Evolutionary conservation across 768 basidiomycete genomes (phyloP).

Genomic region (Rickenella mellea): DNA sequence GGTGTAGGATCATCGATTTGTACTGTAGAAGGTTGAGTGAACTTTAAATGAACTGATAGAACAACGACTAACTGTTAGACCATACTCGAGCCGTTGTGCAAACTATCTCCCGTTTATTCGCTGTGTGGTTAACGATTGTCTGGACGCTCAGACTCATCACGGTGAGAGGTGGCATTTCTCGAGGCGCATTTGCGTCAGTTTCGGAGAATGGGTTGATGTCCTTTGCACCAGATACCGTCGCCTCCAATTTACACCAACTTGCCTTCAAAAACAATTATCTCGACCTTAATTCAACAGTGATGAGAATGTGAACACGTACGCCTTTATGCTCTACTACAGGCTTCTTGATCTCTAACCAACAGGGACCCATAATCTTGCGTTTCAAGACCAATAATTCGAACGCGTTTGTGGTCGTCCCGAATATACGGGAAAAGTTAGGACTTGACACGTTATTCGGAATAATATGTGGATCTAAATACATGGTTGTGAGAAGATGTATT

Average conservation of each 20-base stretch:
- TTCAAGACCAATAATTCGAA: constrained; percentile 93
- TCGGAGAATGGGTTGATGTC: constrained; percentile 79
- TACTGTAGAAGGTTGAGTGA: constrained; percentile 33
- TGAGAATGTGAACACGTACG: constrained; percentile 32
- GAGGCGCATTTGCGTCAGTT: constrained; percentile 56
- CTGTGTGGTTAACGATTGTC: constrained; percentile 87
- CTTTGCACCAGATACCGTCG: constrained; percentile 74
- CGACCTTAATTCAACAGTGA: constrained; percentile 1
- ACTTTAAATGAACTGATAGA: not conserved
- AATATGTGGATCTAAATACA: constrained; percentile 50
- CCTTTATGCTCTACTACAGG: constrained; percentile 70
- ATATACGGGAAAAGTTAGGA: constrained; percentile 77
- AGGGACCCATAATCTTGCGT: constrained; percentile 97
- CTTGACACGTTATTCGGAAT: constrained; percentile 68
- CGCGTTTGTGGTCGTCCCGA: constrained; percentile 86
- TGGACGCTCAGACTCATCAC: constrained; percentile 83
- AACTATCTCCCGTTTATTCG: constrained; percentile 91
- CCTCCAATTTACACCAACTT: constrained; percentile 96
- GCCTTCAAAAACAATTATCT: constrained; percentile 36
- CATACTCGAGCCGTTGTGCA: constrained; percentile 79
- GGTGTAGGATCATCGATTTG: constrained; percentile 88
- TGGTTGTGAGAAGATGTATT: not conserved
- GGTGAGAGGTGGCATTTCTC: constrained; percentile 81
- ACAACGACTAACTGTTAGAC: constrained; percentile 45
- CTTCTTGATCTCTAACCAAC: constrained; percentile 85